Conservation (phyloP, 2,329 filamentous ascomycete species). For the Lachnellula willkommii region DNA sequence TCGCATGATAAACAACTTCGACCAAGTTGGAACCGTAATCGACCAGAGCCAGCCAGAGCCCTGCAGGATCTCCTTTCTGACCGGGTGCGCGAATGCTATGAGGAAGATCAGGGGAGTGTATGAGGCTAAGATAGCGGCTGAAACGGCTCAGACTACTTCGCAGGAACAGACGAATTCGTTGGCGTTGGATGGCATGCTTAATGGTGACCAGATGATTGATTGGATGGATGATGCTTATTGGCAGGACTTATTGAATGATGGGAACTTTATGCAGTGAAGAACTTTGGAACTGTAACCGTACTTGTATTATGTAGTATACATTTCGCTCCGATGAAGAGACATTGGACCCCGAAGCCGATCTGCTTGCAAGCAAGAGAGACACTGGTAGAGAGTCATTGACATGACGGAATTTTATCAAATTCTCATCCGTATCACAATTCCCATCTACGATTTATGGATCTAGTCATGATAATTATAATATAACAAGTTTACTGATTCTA, state of each 20-base stretch:
- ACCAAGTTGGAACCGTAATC: conserved; percentile 10
- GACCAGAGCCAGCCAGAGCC: conserved; percentile 11
- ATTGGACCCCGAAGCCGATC: neutral
- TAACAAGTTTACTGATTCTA: too few relatives aligned
- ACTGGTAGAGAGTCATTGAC: neutral
- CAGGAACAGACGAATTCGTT: neutral
- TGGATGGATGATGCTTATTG: conserved; percentile 14
- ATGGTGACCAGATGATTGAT: conserved; percentile 3
- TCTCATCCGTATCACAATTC: too few relatives aligned
- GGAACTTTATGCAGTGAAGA: neutral
- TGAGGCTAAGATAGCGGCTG: conserved; percentile 3
- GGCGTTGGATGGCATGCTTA: neutral
- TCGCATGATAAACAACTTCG: conserved; percentile 11
- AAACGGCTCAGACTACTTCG: neutral
- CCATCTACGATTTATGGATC: too few relatives aligned
- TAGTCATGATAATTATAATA: too few relatives aligned
- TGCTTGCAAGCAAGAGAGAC: neutral
- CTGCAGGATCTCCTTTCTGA: conserved; percentile 11
- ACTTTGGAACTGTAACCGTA: neutral
- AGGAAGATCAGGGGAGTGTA: conserved; percentile 2
- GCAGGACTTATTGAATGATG: conserved; percentile 9
- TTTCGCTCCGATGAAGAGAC: neutral
- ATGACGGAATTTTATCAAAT: too few relatives aligned
- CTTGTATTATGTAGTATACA: neutral
- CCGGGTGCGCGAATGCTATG: conserved; percentile 8